Evolutionary conservation across 352 stramenopile genomes (phyloP).

Genomic region (Globisporangium alternatum): DNA sequence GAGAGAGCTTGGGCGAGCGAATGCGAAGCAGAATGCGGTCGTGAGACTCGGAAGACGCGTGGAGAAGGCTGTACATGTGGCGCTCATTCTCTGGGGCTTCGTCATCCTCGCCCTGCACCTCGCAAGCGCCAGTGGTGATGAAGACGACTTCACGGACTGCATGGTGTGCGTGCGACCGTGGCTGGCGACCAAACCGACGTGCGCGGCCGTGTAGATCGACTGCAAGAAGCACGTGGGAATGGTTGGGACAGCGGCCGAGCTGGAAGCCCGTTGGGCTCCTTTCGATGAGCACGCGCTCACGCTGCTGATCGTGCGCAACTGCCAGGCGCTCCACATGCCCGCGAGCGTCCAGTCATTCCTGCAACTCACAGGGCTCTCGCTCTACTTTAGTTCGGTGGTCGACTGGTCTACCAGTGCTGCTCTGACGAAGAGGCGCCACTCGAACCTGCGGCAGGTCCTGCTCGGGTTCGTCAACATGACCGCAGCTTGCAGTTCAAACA

Average conservation of each 20-base stretch:
- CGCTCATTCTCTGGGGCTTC: not conserved
- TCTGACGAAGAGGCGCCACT: not conserved
- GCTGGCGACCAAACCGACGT: not conserved
- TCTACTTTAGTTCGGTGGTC: not conserved
- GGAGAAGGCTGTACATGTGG: not conserved
- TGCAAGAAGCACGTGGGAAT: not conserved
- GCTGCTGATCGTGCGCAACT: slow-evolving; percentile 9
- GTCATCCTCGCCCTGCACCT: not conserved
- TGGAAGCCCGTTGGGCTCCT: not conserved
- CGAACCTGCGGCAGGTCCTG: slow-evolving; percentile 1
- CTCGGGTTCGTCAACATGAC: not conserved
- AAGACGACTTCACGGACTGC: not conserved
- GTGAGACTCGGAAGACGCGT: not conserved
- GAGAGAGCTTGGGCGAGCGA: not conserved
- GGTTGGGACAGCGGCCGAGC: not conserved
- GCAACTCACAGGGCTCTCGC: not conserved
- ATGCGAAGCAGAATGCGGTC: not conserved
- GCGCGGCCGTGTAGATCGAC: not conserved
- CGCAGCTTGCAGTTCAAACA: not conserved
- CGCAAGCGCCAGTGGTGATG: not conserved
- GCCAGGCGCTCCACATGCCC: slow-evolving; percentile 3
- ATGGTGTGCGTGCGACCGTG: not conserved
- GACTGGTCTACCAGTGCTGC: not conserved
- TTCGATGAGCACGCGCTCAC: not conserved
- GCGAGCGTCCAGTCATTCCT: slow-evolving; percentile 4